Evolutionary conservation across 1,139 yeast species (phyloP).

Genomic region (Candida sojae): DNA sequence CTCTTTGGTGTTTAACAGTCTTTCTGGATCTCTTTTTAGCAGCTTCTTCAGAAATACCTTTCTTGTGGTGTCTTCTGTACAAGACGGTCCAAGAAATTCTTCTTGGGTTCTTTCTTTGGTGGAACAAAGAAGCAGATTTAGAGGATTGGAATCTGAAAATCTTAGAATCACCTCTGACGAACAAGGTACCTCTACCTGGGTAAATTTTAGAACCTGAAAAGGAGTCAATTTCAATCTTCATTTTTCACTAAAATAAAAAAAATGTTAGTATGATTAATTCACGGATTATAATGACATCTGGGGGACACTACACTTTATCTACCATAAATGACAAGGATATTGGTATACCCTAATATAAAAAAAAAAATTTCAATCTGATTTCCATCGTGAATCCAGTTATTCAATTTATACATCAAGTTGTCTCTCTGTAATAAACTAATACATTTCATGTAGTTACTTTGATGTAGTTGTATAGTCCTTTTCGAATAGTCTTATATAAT

Average conservation of each 20-base stretch:
- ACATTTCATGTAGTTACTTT: too few species aligned
- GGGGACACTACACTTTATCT: background rate
- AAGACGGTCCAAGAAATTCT: slow-evolving; percentile 99
- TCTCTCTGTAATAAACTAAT: too few species aligned
- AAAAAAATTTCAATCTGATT: too few species aligned
- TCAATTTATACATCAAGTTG: too few species aligned
- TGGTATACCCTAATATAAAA: too few species aligned
- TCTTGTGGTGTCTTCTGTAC: slow-evolving; percentile 99
- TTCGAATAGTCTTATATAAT: background rate
- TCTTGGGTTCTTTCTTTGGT: slow-evolving; percentile 99
- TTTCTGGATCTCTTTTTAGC: slow-evolving; percentile 97
- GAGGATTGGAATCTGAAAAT: slow-evolving; percentile 99
- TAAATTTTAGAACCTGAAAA: slow-evolving; percentile 99
- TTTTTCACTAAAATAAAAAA: slow-evolving; percentile 34
- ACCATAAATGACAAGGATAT: too few species aligned
- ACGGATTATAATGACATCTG: too few species aligned
- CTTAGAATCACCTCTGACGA: slow-evolving; percentile 99
- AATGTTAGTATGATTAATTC: slow-evolving; percentile 12
- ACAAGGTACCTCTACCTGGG: slow-evolving; percentile 99
- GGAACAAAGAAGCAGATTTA: slow-evolving; percentile 96
- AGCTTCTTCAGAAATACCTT: slow-evolving; percentile 98
- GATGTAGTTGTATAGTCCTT: background rate
- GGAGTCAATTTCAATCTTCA: slow-evolving; percentile 99
- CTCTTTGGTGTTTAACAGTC: slow-evolving; percentile 98
- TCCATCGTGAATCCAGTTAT: too few species aligned